Conservation (phyloP, 1,139 yeast species). For the Diutina catenulata region DNA sequence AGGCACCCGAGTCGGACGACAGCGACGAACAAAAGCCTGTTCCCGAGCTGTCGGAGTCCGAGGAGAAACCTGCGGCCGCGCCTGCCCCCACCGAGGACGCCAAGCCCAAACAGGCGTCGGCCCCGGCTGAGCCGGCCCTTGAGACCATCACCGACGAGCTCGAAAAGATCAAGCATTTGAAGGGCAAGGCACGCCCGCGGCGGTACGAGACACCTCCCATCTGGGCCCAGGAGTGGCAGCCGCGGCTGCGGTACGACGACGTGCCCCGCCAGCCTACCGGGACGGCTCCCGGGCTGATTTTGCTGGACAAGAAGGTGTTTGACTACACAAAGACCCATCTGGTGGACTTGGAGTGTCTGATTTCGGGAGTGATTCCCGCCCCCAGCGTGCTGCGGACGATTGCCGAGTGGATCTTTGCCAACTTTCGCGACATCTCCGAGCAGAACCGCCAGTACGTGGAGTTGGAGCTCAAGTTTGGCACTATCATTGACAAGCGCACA, state of each 20-base stretch:
- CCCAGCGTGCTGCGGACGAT: slow-evolving; percentile 73
- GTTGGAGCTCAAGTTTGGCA: slow-evolving; percentile 75
- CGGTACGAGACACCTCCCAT: slow-evolving; percentile 59
- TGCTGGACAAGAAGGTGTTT: slow-evolving; percentile 22
- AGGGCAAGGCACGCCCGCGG: slow-evolving; percentile 36
- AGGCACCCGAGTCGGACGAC: not conserved
- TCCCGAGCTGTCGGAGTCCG: slow-evolving; percentile 6
- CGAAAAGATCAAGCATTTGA: slow-evolving; percentile 11
- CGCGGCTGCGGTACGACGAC: slow-evolving; percentile 14
- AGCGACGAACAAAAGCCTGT: not conserved
- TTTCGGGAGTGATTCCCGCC: slow-evolving; percentile 68
- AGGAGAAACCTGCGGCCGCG: not conserved
- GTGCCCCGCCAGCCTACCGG: not conserved
- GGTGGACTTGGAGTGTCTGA: slow-evolving; percentile 41
- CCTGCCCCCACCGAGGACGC: slow-evolving; percentile 1
- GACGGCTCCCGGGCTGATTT: not conserved
- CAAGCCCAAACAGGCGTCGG: not conserved
- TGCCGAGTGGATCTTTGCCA: slow-evolving; percentile 85
- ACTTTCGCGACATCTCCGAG: slow-evolving; percentile 50
- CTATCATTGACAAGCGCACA: slow-evolving; percentile 53
- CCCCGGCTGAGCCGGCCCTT: not conserved
- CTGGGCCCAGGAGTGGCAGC: slow-evolving; percentile 74
- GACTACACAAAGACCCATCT: slow-evolving; percentile 23
- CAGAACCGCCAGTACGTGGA: slow-evolving; percentile 55
- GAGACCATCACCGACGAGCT: slow-evolving; percentile 9